Base-by-base conservation (phyloP, 345 rosid genomes). In the Aquilaria yunnanensis region DNA sequence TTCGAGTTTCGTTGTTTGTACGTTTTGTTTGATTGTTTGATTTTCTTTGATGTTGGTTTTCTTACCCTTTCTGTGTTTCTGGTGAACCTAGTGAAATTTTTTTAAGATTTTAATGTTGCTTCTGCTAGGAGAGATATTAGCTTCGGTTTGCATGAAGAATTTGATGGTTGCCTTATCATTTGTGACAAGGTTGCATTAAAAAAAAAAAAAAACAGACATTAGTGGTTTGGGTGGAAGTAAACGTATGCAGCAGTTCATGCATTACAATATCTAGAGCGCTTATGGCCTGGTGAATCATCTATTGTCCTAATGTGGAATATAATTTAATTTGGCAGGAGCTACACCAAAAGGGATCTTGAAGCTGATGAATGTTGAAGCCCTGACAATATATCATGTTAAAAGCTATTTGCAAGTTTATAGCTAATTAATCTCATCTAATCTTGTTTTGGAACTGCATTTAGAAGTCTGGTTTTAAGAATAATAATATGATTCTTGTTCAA, bases 301-400 rank as follows among this genome's bases (percentile, higher is more conserved):
- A 46, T 52, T 37, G 47, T 56, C 49, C 32, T 52, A 10, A 57
- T 16, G 55, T 71, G 61, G 66, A 53, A 23, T 64, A 47, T 59
- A 51, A 45, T 59, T 64, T 76, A 49, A 57, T 67, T 62, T 67
- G 64, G 41, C 79, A 93, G 98, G 96, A 69, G 97, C 98, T 70
- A 93, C 98, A 5, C 97, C 97, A 31, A 93, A 93, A 73, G 94
- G 96, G 61, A 85, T 93, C 60, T 64, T 93, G 64, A 93, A 81
- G 80, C 85, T 79, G 58, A 90, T 93, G 85, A 84, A 90, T 61
- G 85, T 75, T 51, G 85, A 82, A 47, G 81, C 87, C 58, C 67
- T 93, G 74, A 93, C 98, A 54, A 90, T 93, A 74, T 93, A 93
- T 75, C 96, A 93, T 72, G 96, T 93, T 67, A 93, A 93, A 85